A percentile compares a stretch with the other conserved stretches of the same genome.
Evolutionary conservation across 768 basidiomycete genomes (phyloP).

Genomic region (Leccinum disarticulatum): DNA sequence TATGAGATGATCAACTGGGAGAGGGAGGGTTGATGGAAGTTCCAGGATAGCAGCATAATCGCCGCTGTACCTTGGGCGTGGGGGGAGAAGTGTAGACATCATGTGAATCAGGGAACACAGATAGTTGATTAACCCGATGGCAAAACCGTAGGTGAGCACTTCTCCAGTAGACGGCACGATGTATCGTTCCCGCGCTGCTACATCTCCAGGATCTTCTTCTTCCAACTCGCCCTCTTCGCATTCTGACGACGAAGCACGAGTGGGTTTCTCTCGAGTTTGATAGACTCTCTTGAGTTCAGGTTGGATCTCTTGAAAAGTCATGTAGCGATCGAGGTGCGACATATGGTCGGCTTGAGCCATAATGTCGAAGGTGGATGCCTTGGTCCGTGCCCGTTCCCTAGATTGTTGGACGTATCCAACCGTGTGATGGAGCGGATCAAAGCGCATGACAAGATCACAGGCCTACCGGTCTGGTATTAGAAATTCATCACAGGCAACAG

Average conservation of each 20-base stretch:
- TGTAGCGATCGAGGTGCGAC: conserved; percentile 57
- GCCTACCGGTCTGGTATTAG: conserved; percentile 46
- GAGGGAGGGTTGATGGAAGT: conserved; percentile 67
- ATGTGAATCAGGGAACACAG: conserved; percentile 75
- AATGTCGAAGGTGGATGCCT: conserved; percentile 73
- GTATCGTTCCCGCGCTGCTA: conserved; percentile 67
- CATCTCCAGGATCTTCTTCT: conserved; percentile 52
- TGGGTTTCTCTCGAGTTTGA: conserved; percentile 45
- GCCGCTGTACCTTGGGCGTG: conserved; percentile 57
- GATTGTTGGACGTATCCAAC: conserved; percentile 82
- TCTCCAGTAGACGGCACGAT: conserved; percentile 73
- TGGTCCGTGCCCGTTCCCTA: conserved; percentile 79
- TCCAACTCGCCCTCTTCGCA: conserved; percentile 39
- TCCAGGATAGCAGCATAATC: conserved; percentile 57
- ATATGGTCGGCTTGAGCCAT: conserved; percentile 69
- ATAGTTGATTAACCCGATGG: conserved; percentile 67
- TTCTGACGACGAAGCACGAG: conserved; percentile 26
- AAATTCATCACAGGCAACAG: not conserved
- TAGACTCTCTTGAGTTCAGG: conserved; percentile 61
- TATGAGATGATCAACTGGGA: conserved; percentile 50
- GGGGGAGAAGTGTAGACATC: conserved; percentile 66
- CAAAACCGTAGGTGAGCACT: conserved; percentile 70
- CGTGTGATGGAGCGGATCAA: conserved; percentile 79
- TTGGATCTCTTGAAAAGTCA: conserved; percentile 57
- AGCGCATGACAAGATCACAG: conserved; percentile 84